Base-by-base conservation (phyloP, 164 flowering plant species). In the Vitis rotundifolia region DNA sequence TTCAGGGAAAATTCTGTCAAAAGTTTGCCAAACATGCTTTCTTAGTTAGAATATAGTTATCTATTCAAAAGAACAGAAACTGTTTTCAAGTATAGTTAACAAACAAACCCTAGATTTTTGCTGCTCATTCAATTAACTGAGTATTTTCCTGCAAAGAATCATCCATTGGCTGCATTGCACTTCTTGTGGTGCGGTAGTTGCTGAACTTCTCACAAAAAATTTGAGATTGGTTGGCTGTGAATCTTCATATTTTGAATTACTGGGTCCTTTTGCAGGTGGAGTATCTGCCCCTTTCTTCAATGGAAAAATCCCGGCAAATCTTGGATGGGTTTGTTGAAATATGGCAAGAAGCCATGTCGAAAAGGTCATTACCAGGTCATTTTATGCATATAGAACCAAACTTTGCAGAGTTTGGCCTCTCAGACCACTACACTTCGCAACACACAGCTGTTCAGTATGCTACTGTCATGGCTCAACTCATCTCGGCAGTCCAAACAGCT, bases 391-490 rank as follows among this genome's bases (percentile, higher is more conserved):
- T 79, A 15, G 98, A 90, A 78, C 86, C 94, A 58, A 88, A 85
- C 70, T 93, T 91, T 68, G 55, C 82, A 5, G 96, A 91, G 59
- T 92, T 68, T 78, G 92, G 96, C 68, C 96, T 95, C 53, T 26
- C 77, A 10, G 99, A 93, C 64, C 84, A 73, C 60, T 95, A 91
- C 66, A 82, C 83, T 52, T 74, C 89, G 11, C 92, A 88, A 54
- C 99, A 90, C 75, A 90, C 98, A 12, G 96, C 93, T 19, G 86
- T 91, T 66, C 97, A 89, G 73, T 95, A 92, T 82, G 95, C 93
- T 29, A 63, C 78, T 13, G 88, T 85, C 55, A 85, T 87, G 83
- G 85, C 83, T 75, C 95, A 87, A 63, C 73, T 91, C 73, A 82
- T 94, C 62, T 90, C 97, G 9, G 65, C 89, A 0, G 90, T 77